These are phyloP conservation scores for Metschnikowia anglica DNA, from an alignment of 805 yeast species.

Conservation along the genomic window DNA sequence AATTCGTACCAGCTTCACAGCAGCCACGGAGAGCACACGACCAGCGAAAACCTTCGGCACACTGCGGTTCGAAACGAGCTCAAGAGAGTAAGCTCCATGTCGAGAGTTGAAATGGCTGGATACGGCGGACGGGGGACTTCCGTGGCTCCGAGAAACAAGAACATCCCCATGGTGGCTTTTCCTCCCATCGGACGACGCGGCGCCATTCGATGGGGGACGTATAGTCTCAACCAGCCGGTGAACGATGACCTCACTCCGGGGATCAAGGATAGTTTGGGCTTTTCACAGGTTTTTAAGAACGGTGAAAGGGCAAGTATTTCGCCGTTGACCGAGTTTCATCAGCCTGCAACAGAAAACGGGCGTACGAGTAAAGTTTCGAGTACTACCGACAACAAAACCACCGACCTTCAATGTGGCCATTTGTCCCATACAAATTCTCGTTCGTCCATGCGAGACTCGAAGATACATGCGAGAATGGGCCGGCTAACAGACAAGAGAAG, in stretches of 20 bases:
- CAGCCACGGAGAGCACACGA: conserved; percentile 1
- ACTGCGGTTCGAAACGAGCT: conserved; percentile 15
- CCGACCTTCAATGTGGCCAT: background rate
- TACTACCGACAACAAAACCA: background rate
- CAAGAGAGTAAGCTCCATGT: conserved; percentile 1
- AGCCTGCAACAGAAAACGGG: background rate
- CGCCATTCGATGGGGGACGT: conserved; percentile 8
- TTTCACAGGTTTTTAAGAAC: background rate
- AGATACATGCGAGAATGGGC: background rate
- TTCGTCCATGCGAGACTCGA: background rate
- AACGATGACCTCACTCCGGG: background rate
- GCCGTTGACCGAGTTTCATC: conserved; percentile 15
- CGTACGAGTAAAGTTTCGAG: background rate
- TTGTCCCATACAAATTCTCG: conserved; percentile 1
- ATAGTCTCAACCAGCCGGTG: conserved; percentile 3
- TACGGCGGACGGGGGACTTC: background rate
- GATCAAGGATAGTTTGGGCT: background rate
- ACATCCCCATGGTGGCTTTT: conserved; percentile 15
- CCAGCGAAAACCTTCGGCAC: conserved; percentile 13
- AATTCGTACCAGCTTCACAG: conserved; percentile 5
- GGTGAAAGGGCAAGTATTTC: conserved; percentile 11
- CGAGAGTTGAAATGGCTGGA: background rate
- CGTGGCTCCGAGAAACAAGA: conserved; percentile 9
- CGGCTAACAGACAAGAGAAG: conserved; percentile 1
- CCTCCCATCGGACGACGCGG: conserved; percentile 1